A percentile compares a stretch with the other conserved stretches of the same genome.
These are phyloP conservation scores for Dryadomyces quercus-mongolicae DNA, from an alignment of 2,329 filamentous ascomycete genomes.

Conservation along the genomic window DNA sequence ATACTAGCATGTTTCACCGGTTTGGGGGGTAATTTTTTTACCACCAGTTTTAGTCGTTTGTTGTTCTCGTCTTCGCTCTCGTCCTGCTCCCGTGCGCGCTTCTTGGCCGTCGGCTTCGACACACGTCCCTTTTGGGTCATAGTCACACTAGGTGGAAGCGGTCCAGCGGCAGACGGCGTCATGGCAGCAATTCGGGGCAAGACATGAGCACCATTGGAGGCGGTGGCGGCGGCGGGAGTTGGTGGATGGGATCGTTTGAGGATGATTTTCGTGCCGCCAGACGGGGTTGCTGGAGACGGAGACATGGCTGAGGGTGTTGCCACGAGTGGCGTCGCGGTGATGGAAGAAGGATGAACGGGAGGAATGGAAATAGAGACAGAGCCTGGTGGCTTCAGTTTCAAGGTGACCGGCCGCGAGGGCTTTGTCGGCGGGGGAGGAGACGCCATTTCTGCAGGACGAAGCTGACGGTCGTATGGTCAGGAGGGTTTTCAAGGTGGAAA, in stretches of 20 bases:
- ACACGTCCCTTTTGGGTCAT: constrained; percentile 50
- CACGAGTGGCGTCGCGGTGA: constrained; percentile 7
- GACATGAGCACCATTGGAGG: constrained; percentile 18
- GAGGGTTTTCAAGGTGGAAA: background rate
- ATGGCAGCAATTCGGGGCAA: background rate
- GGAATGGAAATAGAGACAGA: background rate
- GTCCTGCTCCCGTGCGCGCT: constrained; percentile 44
- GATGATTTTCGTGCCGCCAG: constrained; percentile 15
- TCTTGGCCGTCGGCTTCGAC: constrained; percentile 50
- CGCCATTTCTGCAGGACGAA: constrained; percentile 4
- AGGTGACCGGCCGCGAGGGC: constrained; percentile 9
- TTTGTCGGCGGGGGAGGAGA: constrained; percentile 9
- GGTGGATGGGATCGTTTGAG: constrained; percentile 16
- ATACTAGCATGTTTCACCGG: constrained; percentile 14
- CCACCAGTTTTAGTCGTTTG: constrained; percentile 43
- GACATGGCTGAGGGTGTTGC: constrained; percentile 11
- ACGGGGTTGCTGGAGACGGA: constrained; percentile 9
- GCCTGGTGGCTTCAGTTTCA: constrained; percentile 10
- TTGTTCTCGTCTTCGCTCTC: constrained; percentile 31
- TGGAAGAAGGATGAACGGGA: background rate
- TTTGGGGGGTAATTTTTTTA: constrained; percentile 38
- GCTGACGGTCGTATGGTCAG: background rate
- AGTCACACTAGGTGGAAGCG: constrained; percentile 3
- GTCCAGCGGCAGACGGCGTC: background rate
- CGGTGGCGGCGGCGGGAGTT: constrained; percentile 17